Percentiles rank a stretch among this genome's conserved stretches.
phyloP scores from a whole-genome alignment of 148 eudicot genomes.

The Oxyria digyna region DNA sequence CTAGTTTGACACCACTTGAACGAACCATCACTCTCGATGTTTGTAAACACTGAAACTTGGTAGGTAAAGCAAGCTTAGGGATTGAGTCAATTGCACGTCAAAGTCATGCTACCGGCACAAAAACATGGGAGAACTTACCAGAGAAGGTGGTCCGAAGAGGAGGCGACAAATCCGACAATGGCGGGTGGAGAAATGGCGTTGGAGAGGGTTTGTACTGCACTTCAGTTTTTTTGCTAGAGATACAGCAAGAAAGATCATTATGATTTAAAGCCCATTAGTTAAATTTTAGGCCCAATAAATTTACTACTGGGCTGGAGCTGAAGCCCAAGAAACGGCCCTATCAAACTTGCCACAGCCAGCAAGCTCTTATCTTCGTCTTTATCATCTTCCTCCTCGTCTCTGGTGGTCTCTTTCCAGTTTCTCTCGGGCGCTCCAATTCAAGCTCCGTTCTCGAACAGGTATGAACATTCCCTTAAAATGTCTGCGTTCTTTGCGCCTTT shows the following conservation, averaged over 20 bases:
- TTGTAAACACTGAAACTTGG: not conserved
- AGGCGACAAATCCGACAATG: not conserved
- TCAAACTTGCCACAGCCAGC: too few species aligned
- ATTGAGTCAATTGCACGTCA: too few species aligned
- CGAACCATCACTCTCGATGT: conserved; percentile 12
- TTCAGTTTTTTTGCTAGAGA: too few species aligned
- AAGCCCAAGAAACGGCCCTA: too few species aligned
- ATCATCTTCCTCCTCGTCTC: not conserved
- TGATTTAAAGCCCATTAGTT: too few species aligned
- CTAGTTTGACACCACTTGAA: conserved; percentile 11
- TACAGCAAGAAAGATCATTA: too few species aligned
- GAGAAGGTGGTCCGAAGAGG: not conserved
- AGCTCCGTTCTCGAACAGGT: not conserved
- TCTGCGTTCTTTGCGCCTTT: too few species aligned
- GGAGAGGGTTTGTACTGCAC: too few species aligned
- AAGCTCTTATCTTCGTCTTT: not conserved
- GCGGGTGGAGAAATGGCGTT: not conserved
- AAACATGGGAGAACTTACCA: not conserved
- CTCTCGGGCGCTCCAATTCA: not conserved
- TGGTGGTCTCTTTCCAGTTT: not conserved
- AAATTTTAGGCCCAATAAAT: too few species aligned
- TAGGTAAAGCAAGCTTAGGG: too few species aligned
- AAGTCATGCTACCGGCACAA: too few species aligned
- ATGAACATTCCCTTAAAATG: not conserved
- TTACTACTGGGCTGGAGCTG: too few species aligned